phyloP scores from a whole-genome alignment of 2,329 filamentous ascomycete species.

The Drechslerella dactyloides region DNA sequence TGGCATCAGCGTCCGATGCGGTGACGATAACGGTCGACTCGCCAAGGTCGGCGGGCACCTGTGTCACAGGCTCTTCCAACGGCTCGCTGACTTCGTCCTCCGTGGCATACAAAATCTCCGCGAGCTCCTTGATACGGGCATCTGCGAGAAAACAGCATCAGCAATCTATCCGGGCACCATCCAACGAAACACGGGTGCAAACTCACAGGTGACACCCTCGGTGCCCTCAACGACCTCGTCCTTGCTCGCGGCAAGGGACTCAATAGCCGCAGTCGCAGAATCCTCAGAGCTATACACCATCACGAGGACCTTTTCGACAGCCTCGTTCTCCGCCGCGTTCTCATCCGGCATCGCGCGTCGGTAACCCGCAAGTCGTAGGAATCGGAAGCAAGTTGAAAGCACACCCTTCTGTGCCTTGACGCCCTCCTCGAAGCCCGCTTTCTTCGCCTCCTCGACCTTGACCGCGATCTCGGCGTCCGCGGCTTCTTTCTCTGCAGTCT shows the following conservation, averaged over 20 bases:
- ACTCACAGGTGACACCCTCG: constrained; percentile 72
- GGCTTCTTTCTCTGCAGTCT: constrained; percentile 64
- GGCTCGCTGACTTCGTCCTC: constrained; percentile 58
- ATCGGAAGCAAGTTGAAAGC: constrained; percentile 76
- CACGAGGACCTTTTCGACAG: constrained; percentile 78
- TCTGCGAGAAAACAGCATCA: constrained; percentile 59
- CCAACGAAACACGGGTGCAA: constrained; percentile 1
- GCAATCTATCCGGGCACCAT: neutral
- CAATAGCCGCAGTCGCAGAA: constrained; percentile 73
- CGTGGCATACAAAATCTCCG: constrained; percentile 19
- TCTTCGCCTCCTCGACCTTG: constrained; percentile 62
- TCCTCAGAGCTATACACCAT: constrained; percentile 80
- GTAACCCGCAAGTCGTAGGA: constrained; percentile 78
- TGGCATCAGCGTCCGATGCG: constrained; percentile 54
- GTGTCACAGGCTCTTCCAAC: constrained; percentile 58
- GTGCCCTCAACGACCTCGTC: constrained; percentile 71
- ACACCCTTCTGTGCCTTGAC: constrained; percentile 64
- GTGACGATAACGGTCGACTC: constrained; percentile 55
- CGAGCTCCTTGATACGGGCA: constrained; percentile 65
- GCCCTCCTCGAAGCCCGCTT: constrained; percentile 60
- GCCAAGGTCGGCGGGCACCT: constrained; percentile 48
- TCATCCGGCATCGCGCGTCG: constrained; percentile 71
- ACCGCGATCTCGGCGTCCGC: constrained; percentile 64
- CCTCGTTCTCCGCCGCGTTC: constrained; percentile 74
- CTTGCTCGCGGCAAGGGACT: constrained; percentile 76